A percentile compares a stretch with the other conserved stretches of the same genome.
Conservation (phyloP, 2,329 filamentous ascomycete species). For the Blastomyces emzantsi region DNA sequence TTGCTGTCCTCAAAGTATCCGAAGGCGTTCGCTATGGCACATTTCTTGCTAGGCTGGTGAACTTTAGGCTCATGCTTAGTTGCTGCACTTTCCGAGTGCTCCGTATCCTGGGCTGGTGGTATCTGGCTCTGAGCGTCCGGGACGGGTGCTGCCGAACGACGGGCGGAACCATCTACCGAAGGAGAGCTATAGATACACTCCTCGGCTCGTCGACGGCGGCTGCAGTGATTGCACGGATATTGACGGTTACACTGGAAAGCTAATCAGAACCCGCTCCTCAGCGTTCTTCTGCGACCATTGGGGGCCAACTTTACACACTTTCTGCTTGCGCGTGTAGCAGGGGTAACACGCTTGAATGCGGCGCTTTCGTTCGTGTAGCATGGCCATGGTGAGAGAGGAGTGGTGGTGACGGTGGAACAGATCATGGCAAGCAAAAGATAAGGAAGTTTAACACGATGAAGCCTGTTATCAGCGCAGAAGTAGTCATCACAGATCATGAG, state of each 20-base stretch:
- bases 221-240: constrained; percentile 1
- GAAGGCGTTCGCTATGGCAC: not conserved
- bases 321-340: constrained; percentile 8
- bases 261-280: not conserved
- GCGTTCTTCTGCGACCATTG: not conserved
- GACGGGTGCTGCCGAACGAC: not conserved
- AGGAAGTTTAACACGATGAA: not conserved
- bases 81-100: not conserved
- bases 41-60: not conserved
- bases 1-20: constrained; percentile 1
- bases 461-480: too few relatives aligned
- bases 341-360: constrained; percentile 3
- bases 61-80: not conserved
- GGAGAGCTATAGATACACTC: not conserved
- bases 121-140: too few relatives aligned
- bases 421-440: not conserved
- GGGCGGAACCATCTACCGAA: not conserved
- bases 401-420: not conserved
- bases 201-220: not conserved
- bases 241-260: not conserved
- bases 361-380: not conserved
- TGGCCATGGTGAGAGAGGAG: not conserved
- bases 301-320: not conserved
- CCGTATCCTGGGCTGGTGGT: not conserved
- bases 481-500: too few relatives aligned